Percentiles rank a stretch among this genome's conserved stretches.
phyloP scores from a whole-genome alignment of 2,329 filamentous ascomycete species.

The Aspergillus caelatus region DNA sequence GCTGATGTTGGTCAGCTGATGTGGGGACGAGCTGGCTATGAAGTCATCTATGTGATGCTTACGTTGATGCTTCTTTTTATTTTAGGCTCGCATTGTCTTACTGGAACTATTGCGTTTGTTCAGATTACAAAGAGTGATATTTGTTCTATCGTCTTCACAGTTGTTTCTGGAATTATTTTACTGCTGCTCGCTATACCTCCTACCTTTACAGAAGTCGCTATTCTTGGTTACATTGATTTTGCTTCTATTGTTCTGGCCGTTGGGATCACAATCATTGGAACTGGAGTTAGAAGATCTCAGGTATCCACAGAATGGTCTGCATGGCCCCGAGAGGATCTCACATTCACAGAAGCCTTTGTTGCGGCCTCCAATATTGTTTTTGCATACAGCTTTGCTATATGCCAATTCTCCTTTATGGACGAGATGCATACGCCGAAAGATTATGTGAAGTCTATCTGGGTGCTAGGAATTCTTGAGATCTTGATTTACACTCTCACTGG shows the following conservation, averaged over 20 bases:
- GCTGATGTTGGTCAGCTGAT: constrained; percentile 48
- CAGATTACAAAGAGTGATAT: constrained; percentile 43
- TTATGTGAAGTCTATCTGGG: constrained; percentile 29
- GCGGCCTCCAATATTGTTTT: constrained; percentile 41
- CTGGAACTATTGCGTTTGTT: constrained; percentile 50
- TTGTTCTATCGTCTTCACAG: constrained; percentile 47
- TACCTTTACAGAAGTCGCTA: constrained; percentile 40
- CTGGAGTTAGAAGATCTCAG: constrained; percentile 31
- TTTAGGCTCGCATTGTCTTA: constrained; percentile 48
- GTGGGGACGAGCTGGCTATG: constrained; percentile 46
- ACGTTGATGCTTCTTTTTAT: constrained; percentile 46
- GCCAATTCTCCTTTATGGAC: constrained; percentile 31
- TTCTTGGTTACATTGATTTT: constrained; percentile 43
- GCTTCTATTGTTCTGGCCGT: constrained; percentile 38
- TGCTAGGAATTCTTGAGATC: constrained; percentile 24
- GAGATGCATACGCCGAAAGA: no score
- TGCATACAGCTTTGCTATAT: constrained; percentile 47
- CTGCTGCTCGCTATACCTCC: constrained; percentile 37
- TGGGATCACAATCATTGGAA: constrained; percentile 40
- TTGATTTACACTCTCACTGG: constrained; percentile 28
- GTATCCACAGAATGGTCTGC: constrained; percentile 28
- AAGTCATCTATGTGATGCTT: constrained; percentile 47
- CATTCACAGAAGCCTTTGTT: constrained; percentile 38
- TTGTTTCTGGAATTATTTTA: constrained; percentile 44
- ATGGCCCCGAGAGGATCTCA: constrained; percentile 31